Conservation (phyloP, 139 green algal genomes). For the Haematococcus lacustris region DNA sequence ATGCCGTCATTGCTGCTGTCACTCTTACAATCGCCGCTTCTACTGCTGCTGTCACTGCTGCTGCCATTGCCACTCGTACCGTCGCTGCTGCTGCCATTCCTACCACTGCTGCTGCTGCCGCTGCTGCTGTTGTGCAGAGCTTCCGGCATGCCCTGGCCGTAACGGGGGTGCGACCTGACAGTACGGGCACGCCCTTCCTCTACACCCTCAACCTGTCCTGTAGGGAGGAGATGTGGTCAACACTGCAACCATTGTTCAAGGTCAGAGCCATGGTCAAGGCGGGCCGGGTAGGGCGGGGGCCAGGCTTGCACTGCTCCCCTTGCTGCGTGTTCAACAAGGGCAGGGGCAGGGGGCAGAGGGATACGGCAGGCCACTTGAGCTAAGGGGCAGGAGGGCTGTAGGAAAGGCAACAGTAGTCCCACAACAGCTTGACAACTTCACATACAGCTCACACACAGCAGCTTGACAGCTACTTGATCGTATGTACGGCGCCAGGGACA, state of each 20-base stretch:
- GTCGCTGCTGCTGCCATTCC: background rate
- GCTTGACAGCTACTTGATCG: conserved; percentile 13
- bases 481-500: too few relatives aligned
- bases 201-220: conserved; percentile 79
- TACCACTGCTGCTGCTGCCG: background rate
- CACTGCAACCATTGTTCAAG: conserved; percentile 30
- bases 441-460: background rate
- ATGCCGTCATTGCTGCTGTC: too few relatives aligned
- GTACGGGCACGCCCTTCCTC: conserved; percentile 56
- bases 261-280: background rate
- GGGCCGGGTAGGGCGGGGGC: background rate
- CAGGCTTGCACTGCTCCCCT: background rate
- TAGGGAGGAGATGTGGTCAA: conserved; percentile 48
- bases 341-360: background rate
- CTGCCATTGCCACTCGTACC: background rate
- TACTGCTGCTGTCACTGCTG: background rate
- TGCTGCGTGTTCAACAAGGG: background rate
- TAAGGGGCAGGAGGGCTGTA: background rate
- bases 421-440: background rate
- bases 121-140: conserved; percentile 35
- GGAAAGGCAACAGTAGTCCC: background rate
- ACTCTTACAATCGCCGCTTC: too few relatives aligned
- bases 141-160: conserved; percentile 67
- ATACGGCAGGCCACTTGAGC: background rate
- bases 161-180: conserved; percentile 38